Evolutionary conservation across 2,329 filamentous ascomycete genomes (phyloP), one percentile per base, ranked within the genome.

Genomic region (Fusarium sp.): DNA sequence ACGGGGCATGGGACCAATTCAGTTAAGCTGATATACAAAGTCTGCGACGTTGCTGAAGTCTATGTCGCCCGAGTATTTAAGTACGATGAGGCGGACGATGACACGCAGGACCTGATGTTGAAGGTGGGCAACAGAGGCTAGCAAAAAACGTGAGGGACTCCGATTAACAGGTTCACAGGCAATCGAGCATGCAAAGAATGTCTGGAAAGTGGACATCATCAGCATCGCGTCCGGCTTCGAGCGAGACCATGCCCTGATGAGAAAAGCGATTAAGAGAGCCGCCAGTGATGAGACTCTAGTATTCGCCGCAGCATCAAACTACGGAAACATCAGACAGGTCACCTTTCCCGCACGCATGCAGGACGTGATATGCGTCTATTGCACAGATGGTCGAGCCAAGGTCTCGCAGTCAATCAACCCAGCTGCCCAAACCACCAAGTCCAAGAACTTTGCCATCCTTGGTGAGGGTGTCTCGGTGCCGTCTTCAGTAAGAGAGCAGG

Each of bases 401-500:
- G 52, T 66, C 6, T 64, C 66, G 2, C 10, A 33, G 6, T 66
- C 62, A n/a, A 69, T 69, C 22, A 69, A 72, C 37, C 65, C 62
- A 27, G 62, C 62, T 2, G 33, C 66, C 1, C 66, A 63, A 16
- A 64, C 64, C 5, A 63, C 29, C 1, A 65, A 58, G 14, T 43
- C 60, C 18, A 57, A 35, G 7, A 72, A 69, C 37, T 69, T 72
- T 64, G 69, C 69, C 16, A 72, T 72, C 52, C 35, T 72, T 1
- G 66, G 69, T 8, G 69, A 72, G 35, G 43, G 35, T 1, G 66
- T 72, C 4, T 45, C 31, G 2, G 24, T 71, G 1, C 60, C 60
- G 2, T 62, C 67, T 2, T 54, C 58, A 5, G 60, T 35, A 22
- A 13, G 7, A 10, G 24, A 60, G 10, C 48, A n/a, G 14, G 16